A percentile compares a stretch with the other conserved stretches of the same genome.
phyloP scores from a whole-genome alignment of 805 yeast species.

The Yarrowia alimentaria region DNA sequence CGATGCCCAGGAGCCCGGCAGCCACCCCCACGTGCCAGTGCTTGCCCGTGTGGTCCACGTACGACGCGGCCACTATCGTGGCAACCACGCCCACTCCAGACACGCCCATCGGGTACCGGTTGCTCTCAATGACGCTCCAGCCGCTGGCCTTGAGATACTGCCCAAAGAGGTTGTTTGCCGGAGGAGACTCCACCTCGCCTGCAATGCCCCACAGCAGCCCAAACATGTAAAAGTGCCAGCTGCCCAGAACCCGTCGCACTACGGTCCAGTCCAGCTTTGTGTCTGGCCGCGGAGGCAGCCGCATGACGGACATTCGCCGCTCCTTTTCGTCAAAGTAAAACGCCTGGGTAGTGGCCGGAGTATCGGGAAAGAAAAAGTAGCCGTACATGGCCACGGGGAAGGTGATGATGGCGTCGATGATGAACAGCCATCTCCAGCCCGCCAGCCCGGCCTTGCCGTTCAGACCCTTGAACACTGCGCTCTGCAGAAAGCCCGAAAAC shows the following conservation, averaged over 20 bases:
- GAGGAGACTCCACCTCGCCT: slow-evolving; percentile 45
- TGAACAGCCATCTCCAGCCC: slow-evolving; percentile 39
- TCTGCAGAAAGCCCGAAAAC: slow-evolving; percentile 48
- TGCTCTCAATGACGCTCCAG: slow-evolving; percentile 41
- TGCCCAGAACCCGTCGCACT: slow-evolving; percentile 34
- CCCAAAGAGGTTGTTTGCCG: slow-evolving; percentile 45
- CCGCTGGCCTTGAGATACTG: slow-evolving; percentile 38
- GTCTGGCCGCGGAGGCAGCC: slow-evolving; percentile 38
- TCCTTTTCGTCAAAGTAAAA: slow-evolving; percentile 41
- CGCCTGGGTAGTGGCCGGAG: slow-evolving; percentile 25
- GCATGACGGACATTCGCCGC: slow-evolving; percentile 37
- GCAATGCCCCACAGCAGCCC: slow-evolving; percentile 42
- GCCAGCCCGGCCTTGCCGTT: slow-evolving; percentile 44
- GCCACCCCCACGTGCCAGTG: slow-evolving; percentile 43
- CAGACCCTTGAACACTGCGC: slow-evolving; percentile 45
- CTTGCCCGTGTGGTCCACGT: slow-evolving; percentile 38
- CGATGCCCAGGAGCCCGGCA: slow-evolving; percentile 43
- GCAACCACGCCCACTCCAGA: slow-evolving; percentile 45
- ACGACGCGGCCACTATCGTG: slow-evolving; percentile 44
- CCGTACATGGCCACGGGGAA: slow-evolving; percentile 31
- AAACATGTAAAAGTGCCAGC: slow-evolving; percentile 41
- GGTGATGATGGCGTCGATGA: slow-evolving; percentile 31
- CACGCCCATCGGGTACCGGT: slow-evolving; percentile 46
- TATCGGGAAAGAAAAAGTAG: slow-evolving; percentile 30
- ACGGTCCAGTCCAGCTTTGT: slow-evolving; percentile 33